These are phyloP conservation scores for Phoma sp. DNA, from an alignment of 2,329 filamentous ascomycete species.

Conservation along the genomic window DNA sequence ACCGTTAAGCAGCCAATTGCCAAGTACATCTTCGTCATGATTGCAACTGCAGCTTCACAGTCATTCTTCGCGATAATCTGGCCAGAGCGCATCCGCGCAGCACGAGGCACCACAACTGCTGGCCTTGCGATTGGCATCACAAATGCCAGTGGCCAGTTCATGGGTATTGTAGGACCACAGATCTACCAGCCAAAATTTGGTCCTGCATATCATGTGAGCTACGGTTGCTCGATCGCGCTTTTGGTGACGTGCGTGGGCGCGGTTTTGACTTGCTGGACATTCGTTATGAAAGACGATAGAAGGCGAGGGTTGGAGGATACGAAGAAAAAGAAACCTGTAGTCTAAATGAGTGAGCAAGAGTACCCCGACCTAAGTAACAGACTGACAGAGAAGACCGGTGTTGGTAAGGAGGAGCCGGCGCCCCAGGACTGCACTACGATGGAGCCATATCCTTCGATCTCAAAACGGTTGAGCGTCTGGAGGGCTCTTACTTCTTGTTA, in stretches of 20 bases:
- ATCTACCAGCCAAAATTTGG: slow-evolving; percentile 52
- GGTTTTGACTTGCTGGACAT: slow-evolving; percentile 26
- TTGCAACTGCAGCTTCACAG: slow-evolving; percentile 49
- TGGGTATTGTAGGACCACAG: slow-evolving; percentile 51
- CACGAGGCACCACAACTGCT: slow-evolving; percentile 49
- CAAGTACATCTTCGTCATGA: slow-evolving; percentile 51
- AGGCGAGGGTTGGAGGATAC: neutral
- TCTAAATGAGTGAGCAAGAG: no score
- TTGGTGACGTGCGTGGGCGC: slow-evolving; percentile 29
- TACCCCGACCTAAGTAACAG: no score
- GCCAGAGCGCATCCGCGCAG: slow-evolving; percentile 51
- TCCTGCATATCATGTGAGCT: slow-evolving; percentile 49
- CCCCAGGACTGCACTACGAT: no score
- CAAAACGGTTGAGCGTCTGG: no score
- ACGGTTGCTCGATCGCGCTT: slow-evolving; percentile 45
- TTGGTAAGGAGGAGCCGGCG: no score
- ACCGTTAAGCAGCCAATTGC: slow-evolving; percentile 44
- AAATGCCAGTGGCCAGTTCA: slow-evolving; percentile 43
- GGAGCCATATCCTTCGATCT: no score
- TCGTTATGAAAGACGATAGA: slow-evolving; percentile 22
- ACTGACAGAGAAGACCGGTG: no score
- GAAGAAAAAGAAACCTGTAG: no score
- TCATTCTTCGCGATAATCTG: slow-evolving; percentile 51
- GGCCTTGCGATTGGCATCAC: slow-evolving; percentile 50
- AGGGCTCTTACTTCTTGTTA: no score